These are phyloP conservation scores for Scolecobasidium constrictum DNA, from an alignment of 2,329 filamentous ascomycete species.

Conservation along the genomic window DNA sequence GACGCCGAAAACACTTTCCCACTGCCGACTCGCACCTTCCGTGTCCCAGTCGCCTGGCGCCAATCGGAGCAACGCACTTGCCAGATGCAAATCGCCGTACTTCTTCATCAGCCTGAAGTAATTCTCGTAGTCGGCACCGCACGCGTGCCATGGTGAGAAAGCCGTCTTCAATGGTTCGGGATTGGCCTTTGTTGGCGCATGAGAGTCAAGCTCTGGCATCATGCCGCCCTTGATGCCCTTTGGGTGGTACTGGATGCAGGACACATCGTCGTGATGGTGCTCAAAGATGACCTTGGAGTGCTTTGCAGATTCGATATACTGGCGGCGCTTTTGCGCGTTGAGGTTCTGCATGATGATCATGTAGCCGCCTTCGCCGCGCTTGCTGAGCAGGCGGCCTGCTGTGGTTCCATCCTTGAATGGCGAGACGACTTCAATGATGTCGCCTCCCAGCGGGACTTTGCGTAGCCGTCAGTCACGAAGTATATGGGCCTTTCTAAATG, in stretches of 20 bases:
- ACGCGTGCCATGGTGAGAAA: conserved; percentile 36
- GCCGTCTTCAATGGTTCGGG: conserved; percentile 25
- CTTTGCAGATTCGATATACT: conserved; percentile 24
- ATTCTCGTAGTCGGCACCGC: conserved; percentile 22
- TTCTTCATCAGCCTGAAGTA: conserved; percentile 3
- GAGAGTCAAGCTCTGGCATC: conserved; percentile 34
- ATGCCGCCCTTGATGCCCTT: conserved; percentile 32
- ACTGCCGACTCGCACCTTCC: conserved; percentile 26
- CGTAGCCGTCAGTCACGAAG: not conserved
- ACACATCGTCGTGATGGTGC: conserved; percentile 10
- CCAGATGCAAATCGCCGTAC: conserved; percentile 18
- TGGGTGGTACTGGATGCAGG: conserved; percentile 34
- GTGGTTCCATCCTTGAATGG: conserved; percentile 28
- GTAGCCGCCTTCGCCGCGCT: conserved; percentile 33
- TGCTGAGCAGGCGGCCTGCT: conserved; percentile 29
- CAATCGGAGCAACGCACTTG: conserved; percentile 26
- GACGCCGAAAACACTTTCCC: conserved; percentile 29
- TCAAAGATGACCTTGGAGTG: conserved; percentile 30
- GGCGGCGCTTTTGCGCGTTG: conserved; percentile 25
- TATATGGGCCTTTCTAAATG: not conserved
- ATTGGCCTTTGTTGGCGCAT: conserved; percentile 21
- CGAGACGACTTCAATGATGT: conserved; percentile 28
- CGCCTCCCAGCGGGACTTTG: conserved; percentile 31
- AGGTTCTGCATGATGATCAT: conserved; percentile 39
- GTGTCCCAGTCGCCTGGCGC: conserved; percentile 25